Percentiles rank a stretch among this genome's conserved stretches.
These are phyloP conservation scores for Williopsis jadinii DNA, from an alignment of 1,139 yeast species.

Conservation along the genomic window DNA sequence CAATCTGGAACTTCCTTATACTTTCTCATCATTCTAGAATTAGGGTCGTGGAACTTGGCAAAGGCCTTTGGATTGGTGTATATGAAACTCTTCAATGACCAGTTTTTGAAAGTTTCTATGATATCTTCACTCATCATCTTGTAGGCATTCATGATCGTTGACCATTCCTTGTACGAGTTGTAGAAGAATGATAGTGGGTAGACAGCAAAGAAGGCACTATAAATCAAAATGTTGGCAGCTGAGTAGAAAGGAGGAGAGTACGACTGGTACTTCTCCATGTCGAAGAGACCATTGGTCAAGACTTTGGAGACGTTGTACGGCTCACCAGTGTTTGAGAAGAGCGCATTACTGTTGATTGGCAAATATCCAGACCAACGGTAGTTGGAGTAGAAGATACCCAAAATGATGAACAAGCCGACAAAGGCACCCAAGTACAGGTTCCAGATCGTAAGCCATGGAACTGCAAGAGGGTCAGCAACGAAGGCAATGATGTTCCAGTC, in stretches of 20 bases:
- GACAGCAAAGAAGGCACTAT: constrained; percentile 51
- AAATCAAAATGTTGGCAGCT: constrained; percentile 48
- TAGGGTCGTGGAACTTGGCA: constrained; percentile 37
- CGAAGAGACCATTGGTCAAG: constrained; percentile 27
- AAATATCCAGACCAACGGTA: constrained; percentile 44
- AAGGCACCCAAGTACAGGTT: constrained; percentile 44
- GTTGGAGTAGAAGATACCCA: constrained; percentile 45
- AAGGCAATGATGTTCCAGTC: constrained; percentile 46
- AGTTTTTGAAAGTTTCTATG: constrained; percentile 24
- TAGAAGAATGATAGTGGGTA: constrained; percentile 53
- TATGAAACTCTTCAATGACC: constrained; percentile 14
- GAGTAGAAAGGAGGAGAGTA: constrained; percentile 54
- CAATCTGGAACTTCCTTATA: constrained; percentile 60
- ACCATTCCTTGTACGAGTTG: constrained; percentile 25
- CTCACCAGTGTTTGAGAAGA: constrained; percentile 40
- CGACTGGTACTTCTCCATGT: constrained; percentile 32
- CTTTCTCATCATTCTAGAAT: constrained; percentile 45
- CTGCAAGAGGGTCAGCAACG: constrained; percentile 58
- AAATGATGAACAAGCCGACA: constrained; percentile 34
- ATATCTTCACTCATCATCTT: constrained; percentile 23
- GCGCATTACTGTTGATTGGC: constrained; percentile 37
- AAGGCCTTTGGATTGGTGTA: constrained; percentile 1
- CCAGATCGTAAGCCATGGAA: constrained; percentile 53
- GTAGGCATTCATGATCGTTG: constrained; percentile 19
- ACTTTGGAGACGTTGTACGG: constrained; percentile 26